A percentile compares a stretch with the other conserved stretches of the same genome.
These are phyloP conservation scores for Truncatella angustata DNA, from an alignment of 2,329 filamentous ascomycete species.

Conservation along the genomic window DNA sequence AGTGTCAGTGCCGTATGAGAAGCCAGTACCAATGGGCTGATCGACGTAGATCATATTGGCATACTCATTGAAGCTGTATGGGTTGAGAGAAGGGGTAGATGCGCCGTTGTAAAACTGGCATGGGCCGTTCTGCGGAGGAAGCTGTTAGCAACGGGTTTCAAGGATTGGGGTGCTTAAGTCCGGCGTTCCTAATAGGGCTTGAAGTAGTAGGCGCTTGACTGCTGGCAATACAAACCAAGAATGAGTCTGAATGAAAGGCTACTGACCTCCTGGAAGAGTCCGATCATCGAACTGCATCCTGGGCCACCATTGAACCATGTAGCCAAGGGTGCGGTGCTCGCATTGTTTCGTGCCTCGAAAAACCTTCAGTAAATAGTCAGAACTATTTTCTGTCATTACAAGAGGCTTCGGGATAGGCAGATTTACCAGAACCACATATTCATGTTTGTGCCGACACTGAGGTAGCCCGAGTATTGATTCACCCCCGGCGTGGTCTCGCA, in stretches of 20 bases:
- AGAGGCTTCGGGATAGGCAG: no score
- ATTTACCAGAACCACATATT: conserved; percentile 43
- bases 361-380: conserved; percentile 18
- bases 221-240: no score
- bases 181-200: no score
- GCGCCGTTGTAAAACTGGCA: conserved; percentile 39
- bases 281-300: conserved; percentile 37
- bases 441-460: conserved; percentile 42
- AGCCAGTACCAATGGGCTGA: conserved; percentile 37
- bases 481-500: conserved; percentile 50
- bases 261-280: conserved; percentile 35
- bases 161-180: no score
- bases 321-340: conserved; percentile 29
- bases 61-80: conserved; percentile 39
- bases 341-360: conserved; percentile 32
- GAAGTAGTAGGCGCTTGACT: no score
- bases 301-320: conserved; percentile 40
- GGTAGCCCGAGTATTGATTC: conserved; percentile 49
- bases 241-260: background rate
- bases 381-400: background rate
- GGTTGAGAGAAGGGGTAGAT: conserved; percentile 38
- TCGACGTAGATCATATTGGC: conserved; percentile 42
- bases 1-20: conserved; percentile 36
- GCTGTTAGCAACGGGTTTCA: background rate
- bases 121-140: conserved; percentile 31